Conservation (phyloP, 768 basidiomycete species). For the Phylloporus sp. region DNA sequence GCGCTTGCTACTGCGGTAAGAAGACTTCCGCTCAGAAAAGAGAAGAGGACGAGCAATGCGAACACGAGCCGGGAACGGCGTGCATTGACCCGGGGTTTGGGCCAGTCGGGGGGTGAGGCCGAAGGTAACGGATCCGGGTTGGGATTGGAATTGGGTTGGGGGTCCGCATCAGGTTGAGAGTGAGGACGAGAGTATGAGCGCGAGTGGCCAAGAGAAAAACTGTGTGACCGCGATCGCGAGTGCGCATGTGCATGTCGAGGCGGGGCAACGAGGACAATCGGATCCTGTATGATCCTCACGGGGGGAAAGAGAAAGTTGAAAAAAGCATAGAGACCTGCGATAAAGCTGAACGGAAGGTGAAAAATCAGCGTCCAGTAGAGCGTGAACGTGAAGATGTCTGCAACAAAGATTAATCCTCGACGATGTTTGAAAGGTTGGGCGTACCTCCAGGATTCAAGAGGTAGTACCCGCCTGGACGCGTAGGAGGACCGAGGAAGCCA, state of each 20-base stretch:
- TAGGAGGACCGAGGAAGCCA: slow-evolving; percentile 21
- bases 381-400: slow-evolving; percentile 43
- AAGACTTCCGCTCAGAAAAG: slow-evolving; percentile 33
- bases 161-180: background rate
- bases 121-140: background rate
- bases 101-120: slow-evolving; percentile 2
- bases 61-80: slow-evolving; percentile 37
- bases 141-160: background rate
- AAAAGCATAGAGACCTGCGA: slow-evolving; percentile 40
- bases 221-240: background rate
- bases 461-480: slow-evolving; percentile 33
- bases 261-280: slow-evolving; percentile 2
- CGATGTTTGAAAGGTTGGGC: background rate
- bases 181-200: background rate
- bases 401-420: background rate
- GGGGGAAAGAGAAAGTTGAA: slow-evolving; percentile 39
- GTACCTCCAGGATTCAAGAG: slow-evolving; percentile 32
- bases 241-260: background rate
- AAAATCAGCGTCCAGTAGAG: slow-evolving; percentile 47
- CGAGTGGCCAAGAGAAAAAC: background rate
- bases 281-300: slow-evolving; percentile 7
- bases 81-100: slow-evolving; percentile 26
- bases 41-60: slow-evolving; percentile 36
- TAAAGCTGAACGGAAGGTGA: slow-evolving; percentile 37
- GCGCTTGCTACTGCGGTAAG: slow-evolving; percentile 36